These are phyloP conservation scores for Fraxinus latifolia DNA, from an alignment of 305 asterid species.

Conservation along the genomic window DNA sequence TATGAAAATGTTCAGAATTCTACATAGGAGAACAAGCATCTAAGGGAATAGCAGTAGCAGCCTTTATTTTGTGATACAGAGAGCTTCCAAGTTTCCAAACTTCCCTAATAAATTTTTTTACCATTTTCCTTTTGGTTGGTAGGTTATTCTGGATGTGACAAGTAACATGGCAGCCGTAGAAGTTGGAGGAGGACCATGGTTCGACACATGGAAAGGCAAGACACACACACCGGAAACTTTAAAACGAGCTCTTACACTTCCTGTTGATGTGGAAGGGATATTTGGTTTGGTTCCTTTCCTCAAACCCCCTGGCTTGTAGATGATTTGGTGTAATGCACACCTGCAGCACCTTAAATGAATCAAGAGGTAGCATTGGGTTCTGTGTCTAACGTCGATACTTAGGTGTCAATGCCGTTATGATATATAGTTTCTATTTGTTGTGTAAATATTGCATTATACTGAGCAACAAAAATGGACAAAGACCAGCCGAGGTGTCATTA, in stretches of 20 bases:
- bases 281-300: slow-evolving; percentile 57
- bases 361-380: neutral
- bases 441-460: neutral
- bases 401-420: neutral
- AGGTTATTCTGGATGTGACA: slow-evolving; percentile 82
- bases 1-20: neutral
- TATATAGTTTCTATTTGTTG: neutral
- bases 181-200: slow-evolving; percentile 99
- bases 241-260: slow-evolving; percentile 53
- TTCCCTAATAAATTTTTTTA: neutral
- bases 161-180: slow-evolving; percentile 94
- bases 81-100: neutral
- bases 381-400: neutral
- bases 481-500: neutral
- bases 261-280: slow-evolving; percentile 64
- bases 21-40: neutral
- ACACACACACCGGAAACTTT: slow-evolving; percentile 60
- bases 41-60: neutral
- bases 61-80: neutral
- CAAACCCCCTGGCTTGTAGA: slow-evolving; percentile 87
- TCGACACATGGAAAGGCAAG: slow-evolving; percentile 74
- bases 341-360: neutral
- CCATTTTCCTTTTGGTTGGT: slow-evolving; percentile 12
- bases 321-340: neutral
- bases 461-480: neutral